Evolutionary conservation across 768 basidiomycete species (phyloP).

Genomic region (Tylopilus rubrobrunneus): DNA sequence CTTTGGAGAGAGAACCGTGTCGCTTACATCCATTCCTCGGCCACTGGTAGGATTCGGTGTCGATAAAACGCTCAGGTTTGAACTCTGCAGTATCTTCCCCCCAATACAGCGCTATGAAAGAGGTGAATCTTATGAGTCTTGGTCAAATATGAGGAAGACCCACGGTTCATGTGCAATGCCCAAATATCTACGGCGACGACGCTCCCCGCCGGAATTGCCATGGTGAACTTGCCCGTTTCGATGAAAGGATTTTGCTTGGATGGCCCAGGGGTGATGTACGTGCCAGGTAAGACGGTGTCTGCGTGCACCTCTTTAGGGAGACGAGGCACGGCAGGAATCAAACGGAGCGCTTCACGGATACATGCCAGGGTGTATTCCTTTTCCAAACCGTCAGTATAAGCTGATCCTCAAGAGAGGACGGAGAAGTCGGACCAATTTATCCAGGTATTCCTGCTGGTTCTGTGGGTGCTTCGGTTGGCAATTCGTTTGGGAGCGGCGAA

Average conservation of each 20-base stretch:
- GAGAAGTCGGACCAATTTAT: conserved; percentile 31
- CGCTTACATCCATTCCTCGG: conserved; percentile 31
- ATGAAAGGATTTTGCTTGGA: conserved; percentile 5
- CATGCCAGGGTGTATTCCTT: conserved; percentile 43
- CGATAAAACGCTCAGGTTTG: conserved; percentile 49
- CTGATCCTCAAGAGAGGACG: neutral
- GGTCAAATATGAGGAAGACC: conserved; percentile 10
- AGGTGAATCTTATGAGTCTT: neutral
- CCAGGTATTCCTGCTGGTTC: conserved; percentile 39
- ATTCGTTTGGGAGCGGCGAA: neutral
- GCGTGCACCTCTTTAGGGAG: conserved; percentile 32
- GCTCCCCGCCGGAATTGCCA: conserved; percentile 40
- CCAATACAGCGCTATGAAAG: conserved; percentile 43
- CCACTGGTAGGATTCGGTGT: conserved; percentile 47
- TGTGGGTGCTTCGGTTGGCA: conserved; percentile 11
- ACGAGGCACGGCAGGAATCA: conserved; percentile 37
- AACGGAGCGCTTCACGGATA: conserved; percentile 45
- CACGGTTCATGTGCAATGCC: conserved; percentile 45
- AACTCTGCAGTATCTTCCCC: conserved; percentile 42
- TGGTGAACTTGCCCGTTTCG: conserved; percentile 29
- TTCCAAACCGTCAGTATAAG: neutral
- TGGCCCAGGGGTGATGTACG: conserved; percentile 28
- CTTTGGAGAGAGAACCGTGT: neutral
- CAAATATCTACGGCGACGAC: conserved; percentile 39
- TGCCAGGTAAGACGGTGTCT: conserved; percentile 36